These are phyloP conservation scores for Skeletonema menzelii DNA, from an alignment of 108 stramenopile genomes.

Conservation along the genomic window DNA sequence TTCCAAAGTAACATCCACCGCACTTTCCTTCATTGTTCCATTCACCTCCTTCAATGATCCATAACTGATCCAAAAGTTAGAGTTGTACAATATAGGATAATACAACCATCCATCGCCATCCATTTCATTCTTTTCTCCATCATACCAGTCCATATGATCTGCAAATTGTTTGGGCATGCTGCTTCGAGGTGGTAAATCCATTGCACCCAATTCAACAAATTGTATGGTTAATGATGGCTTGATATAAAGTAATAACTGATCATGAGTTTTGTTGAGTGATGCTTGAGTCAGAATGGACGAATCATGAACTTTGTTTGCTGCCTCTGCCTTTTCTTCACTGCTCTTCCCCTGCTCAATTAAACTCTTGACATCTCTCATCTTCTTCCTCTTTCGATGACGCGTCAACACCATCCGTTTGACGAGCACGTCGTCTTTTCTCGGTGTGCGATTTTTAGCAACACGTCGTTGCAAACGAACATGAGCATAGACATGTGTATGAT, in stretches of 20 bases:
- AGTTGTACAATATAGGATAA: slow-evolving; percentile 66
- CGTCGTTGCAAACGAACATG: slow-evolving; percentile 43
- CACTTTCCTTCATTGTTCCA: slow-evolving; percentile 47
- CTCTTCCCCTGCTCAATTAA: slow-evolving; percentile 1
- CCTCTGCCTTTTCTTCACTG: neutral
- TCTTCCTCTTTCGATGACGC: slow-evolving; percentile 44
- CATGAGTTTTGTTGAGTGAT: slow-evolving; percentile 45
- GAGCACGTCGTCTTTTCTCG: slow-evolving; percentile 41
- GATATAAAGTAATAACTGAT: slow-evolving; percentile 52
- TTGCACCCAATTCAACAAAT: slow-evolving; percentile 41
- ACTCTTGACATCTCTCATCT: slow-evolving; percentile 49
- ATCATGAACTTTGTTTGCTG: slow-evolving; percentile 2
- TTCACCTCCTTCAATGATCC: slow-evolving; percentile 62
- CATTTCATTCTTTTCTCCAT: slow-evolving; percentile 11
- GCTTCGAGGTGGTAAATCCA: slow-evolving; percentile 28
- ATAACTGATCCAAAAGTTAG: slow-evolving; percentile 76
- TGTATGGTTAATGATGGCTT: slow-evolving; percentile 57
- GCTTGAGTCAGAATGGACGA: slow-evolving; percentile 37
- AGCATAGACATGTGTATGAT: slow-evolving; percentile 51
- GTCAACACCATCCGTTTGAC: slow-evolving; percentile 48
- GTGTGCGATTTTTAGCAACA: neutral
- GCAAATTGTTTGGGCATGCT: slow-evolving; percentile 42
- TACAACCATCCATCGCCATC: slow-evolving; percentile 14
- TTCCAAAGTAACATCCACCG: slow-evolving; percentile 48
- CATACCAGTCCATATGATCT: slow-evolving; percentile 54